These are phyloP conservation scores for Penicillium mononematosum DNA, from an alignment of 495 filamentous ascomycete species.

Conservation along the genomic window DNA sequence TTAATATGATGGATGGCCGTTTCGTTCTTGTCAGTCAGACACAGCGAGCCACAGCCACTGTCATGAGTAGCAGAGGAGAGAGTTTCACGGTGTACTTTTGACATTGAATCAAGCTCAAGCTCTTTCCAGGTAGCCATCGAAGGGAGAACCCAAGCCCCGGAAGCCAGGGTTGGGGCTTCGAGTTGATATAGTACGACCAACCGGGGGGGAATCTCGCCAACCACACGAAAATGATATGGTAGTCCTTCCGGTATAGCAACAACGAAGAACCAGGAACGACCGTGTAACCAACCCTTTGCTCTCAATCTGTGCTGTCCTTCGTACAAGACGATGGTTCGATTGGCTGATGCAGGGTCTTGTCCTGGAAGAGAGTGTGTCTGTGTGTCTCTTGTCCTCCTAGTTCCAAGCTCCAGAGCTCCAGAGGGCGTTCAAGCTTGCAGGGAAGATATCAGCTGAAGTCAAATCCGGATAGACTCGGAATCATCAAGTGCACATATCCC, in stretches of 20 bases:
- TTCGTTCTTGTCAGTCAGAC: conserved; percentile 17
- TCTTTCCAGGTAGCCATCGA: conserved; percentile 17
- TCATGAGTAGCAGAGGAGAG: conserved; percentile 12
- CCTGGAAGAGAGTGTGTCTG: conserved; percentile 1
- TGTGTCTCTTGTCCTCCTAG: conserved; percentile 3
- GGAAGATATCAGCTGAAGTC: conserved; percentile 11
- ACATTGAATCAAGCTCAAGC: conserved; percentile 17
- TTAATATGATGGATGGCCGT: conserved; percentile 18
- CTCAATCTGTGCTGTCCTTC: conserved; percentile 4
- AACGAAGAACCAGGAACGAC: conserved; percentile 4
- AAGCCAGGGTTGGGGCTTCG: not conserved
- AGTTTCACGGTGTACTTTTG: conserved; percentile 18
- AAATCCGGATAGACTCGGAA: conserved; percentile 17
- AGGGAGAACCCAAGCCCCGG: not conserved
- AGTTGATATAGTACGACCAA: conserved; percentile 10
- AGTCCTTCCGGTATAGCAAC: conserved; percentile 21
- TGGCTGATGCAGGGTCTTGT: conserved; percentile 20
- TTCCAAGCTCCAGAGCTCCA: conserved; percentile 4
- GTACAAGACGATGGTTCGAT: conserved; percentile 14
- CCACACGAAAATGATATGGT: not conserved
- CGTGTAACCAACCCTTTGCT: conserved; percentile 22
- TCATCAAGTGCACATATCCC: conserved; percentile 1
- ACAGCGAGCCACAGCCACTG: conserved; percentile 24
- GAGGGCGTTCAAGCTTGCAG: conserved; percentile 18
- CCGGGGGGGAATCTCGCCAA: conserved; percentile 3